Evolutionary conservation across 2,329 filamentous ascomycete genomes (phyloP), one percentile per base, ranked within the genome.

Genomic region (Triangularia verruculosa): DNA sequence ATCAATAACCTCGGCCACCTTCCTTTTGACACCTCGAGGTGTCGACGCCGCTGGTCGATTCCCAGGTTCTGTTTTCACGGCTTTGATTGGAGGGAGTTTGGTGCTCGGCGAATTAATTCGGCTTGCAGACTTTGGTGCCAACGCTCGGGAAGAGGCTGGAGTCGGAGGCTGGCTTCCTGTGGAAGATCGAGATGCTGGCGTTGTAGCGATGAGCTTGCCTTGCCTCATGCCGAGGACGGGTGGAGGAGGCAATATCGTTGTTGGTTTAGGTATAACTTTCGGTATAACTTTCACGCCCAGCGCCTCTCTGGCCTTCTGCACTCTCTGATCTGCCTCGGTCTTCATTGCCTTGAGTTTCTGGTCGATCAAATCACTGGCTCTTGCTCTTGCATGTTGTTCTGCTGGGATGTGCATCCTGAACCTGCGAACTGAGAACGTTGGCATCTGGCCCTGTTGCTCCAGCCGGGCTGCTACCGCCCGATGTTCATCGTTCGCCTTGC

Each of bases 1-100:
- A 47, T 70, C 64, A 17, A 70, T 61, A 4, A 68, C 39, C 11
- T 63, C 62, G 4, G 11, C 20, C 0, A 17, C 43, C 53, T 39
- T 58, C 6, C 39, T 51, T 34, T 58, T 64, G 15, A 32, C 52
- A 4, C 32, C 51, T 20, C 57, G 53, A n/a, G 47, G 30, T 20
- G 65, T 9, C 15, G 59, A 25, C 2, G 30, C 9, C 24, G 28
- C 27, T n/a, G 58, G 34, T n/a, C 13, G 25, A 43, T 7, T 8
- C 6, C n/a, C 7, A 20, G n/a, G 39, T 9, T 47, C 17, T 47
- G 7, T 9, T 17, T 47, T 17, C 11, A 47, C 39, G n/a, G n/a
- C 9, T 17, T n/a, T 54, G 24, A 27, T 4, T 27, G 12, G 51
- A 27, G 51, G 22, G 24, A 24, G 13, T 20, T 64, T 64, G 52